Conservation (phyloP, 176 grass and related monocot genomes). For the Hsuehochloa calcarea region DNA sequence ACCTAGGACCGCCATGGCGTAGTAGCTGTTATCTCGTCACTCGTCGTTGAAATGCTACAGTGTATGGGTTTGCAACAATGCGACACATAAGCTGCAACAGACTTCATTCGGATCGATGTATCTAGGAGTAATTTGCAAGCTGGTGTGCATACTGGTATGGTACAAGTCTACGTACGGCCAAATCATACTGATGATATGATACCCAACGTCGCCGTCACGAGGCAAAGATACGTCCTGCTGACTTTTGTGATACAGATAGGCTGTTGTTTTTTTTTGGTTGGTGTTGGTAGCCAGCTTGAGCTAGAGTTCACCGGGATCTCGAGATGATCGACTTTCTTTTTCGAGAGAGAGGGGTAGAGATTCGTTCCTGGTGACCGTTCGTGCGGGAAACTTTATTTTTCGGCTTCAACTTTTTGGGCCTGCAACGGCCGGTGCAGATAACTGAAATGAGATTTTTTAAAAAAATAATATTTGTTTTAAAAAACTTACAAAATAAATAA, state of each 20-base stretch:
- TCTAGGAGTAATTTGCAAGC: background rate
- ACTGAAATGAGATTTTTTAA: too few relatives aligned
- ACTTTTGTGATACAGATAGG: background rate
- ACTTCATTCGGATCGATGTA: background rate
- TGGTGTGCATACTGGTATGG: background rate
- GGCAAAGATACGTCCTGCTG: background rate
- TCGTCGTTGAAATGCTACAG: background rate
- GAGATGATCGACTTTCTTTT: too few relatives aligned
- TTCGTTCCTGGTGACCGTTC: too few relatives aligned
- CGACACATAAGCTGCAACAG: slow-evolving; percentile 1
- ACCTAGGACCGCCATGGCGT: background rate
- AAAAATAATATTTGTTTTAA: too few relatives aligned
- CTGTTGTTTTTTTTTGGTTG: background rate
- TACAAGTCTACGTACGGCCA: background rate
- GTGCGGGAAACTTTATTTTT: background rate
- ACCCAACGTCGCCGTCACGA: background rate
- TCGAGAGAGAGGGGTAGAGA: too few relatives aligned
- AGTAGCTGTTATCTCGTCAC: background rate
- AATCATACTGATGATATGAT: background rate
- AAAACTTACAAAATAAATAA: too few relatives aligned
- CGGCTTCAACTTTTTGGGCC: background rate
- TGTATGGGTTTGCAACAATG: background rate
- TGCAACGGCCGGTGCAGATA: background rate
- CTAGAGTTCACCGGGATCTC: too few relatives aligned
- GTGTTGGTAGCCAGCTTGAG: too few relatives aligned